phyloP scores from a whole-genome alignment of 176 grass and related monocot species.

The Raddia guianensis region DNA sequence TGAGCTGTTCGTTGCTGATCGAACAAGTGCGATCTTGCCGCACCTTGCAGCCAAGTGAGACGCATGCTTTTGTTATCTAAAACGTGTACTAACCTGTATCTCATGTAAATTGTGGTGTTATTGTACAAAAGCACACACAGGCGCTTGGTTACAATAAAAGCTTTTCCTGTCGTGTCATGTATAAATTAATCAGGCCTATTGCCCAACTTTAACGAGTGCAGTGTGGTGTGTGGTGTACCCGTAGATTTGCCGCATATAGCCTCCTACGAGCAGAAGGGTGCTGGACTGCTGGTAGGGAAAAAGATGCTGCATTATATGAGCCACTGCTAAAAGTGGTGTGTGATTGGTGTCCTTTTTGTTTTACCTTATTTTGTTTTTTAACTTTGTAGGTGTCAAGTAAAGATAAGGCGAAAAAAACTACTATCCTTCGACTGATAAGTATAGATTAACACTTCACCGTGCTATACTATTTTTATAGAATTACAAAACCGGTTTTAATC shows the following conservation, averaged over 20 bases:
- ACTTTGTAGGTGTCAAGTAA: no score
- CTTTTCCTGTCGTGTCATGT: constrained; percentile 23
- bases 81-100: constrained; percentile 42
- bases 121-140: constrained; percentile 53
- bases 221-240: background rate
- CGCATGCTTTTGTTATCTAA: constrained; percentile 51
- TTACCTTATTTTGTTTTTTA: no score
- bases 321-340: no score
- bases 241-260: background rate
- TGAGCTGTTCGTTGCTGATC: constrained; percentile 41
- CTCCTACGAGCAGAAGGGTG: background rate
- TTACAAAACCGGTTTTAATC: no score
- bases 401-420: no score
- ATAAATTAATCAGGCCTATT: background rate
- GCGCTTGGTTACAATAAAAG: constrained; percentile 61
- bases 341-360: no score
- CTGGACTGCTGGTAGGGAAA: no score
- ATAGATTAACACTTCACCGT: no score
- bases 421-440: no score
- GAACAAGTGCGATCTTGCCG: constrained; percentile 37
- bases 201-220: background rate
- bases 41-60: constrained; percentile 11
- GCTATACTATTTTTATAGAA: no score
- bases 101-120: constrained; percentile 49
- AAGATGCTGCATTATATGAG: no score